These are phyloP conservation scores for Candida caryicola DNA, from an alignment of 805 yeast species.

Conservation along the genomic window DNA sequence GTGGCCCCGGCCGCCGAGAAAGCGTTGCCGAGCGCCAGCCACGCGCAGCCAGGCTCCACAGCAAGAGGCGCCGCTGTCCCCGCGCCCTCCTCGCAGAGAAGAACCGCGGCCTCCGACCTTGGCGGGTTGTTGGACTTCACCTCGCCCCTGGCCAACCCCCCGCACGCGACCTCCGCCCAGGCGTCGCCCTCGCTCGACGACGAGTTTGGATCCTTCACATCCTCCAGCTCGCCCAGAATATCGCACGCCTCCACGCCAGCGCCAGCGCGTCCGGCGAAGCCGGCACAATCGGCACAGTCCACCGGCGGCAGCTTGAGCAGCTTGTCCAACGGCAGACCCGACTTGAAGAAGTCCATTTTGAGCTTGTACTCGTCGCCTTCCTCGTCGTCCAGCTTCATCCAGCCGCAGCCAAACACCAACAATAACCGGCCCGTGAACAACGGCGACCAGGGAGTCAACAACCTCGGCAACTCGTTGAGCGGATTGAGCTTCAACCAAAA, in stretches of 20 bases:
- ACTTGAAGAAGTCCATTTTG: conserved; percentile 85
- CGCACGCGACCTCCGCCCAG: background rate
- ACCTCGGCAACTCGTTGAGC: conserved; percentile 17
- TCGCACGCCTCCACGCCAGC: conserved; percentile 5
- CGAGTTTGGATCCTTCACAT: conserved; percentile 41
- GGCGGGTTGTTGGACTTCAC: background rate
- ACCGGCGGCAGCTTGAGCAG: conserved; percentile 31
- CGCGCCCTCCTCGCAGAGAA: background rate
- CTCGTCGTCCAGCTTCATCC: conserved; percentile 43
- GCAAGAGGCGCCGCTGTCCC: background rate
- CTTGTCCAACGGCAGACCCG: conserved; percentile 53
- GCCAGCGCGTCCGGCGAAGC: conserved; percentile 3
- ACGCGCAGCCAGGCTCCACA: background rate
- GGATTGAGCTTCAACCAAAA: conserved; percentile 18
- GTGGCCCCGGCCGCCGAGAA: background rate
- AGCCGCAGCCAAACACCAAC: conserved; percentile 14
- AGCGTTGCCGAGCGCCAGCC: background rate
- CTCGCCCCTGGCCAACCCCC: too few relatives aligned
- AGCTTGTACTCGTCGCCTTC: conserved; percentile 72
- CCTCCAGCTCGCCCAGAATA: conserved; percentile 22
- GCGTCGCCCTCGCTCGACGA: conserved; percentile 28
- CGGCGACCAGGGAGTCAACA: conserved; percentile 8
- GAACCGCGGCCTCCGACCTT: background rate
- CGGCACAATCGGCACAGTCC: conserved; percentile 29
- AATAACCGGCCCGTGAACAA: conserved; percentile 3